phyloP scores from a whole-genome alignment of 345 rosid genomes.

The Citropsis articulata region DNA sequence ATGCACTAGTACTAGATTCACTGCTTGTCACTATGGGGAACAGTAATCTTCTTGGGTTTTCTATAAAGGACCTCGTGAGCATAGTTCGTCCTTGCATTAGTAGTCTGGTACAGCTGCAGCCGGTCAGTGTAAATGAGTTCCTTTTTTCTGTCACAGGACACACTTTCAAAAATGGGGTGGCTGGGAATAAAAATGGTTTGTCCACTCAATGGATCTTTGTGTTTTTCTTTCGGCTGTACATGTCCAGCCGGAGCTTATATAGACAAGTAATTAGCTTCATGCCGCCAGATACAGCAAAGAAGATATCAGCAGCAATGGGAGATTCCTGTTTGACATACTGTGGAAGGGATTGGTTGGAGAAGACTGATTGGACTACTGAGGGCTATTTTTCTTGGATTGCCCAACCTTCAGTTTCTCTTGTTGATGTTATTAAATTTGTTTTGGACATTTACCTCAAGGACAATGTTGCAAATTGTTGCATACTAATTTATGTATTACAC shows the following conservation, averaged over 20 bases:
- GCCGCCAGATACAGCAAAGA: slow-evolving; percentile 54
- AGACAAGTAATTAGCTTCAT: slow-evolving; percentile 66
- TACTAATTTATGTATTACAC: slow-evolving; percentile 53
- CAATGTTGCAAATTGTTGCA: slow-evolving; percentile 43
- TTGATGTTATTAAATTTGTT: slow-evolving; percentile 49
- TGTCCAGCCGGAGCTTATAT: slow-evolving; percentile 67
- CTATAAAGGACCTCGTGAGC: slow-evolving; percentile 52
- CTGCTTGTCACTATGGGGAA: slow-evolving; percentile 66
- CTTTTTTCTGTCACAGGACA: slow-evolving; percentile 50
- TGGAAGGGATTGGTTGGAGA: slow-evolving; percentile 66
- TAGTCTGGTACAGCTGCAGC: slow-evolving; percentile 46
- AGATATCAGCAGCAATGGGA: slow-evolving; percentile 50
- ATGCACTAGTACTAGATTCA: slow-evolving; percentile 60
- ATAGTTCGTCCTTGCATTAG: slow-evolving; percentile 53
- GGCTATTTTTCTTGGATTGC: slow-evolving; percentile 79
- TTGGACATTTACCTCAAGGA: slow-evolving; percentile 43
- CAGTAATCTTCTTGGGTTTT: slow-evolving; percentile 57
- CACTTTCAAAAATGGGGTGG: slow-evolving; percentile 19
- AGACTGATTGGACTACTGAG: slow-evolving; percentile 51
- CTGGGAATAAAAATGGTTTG: slow-evolving; percentile 24
- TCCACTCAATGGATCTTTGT: slow-evolving; percentile 56
- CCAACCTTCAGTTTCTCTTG: slow-evolving; percentile 65
- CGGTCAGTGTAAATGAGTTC: slow-evolving; percentile 44
- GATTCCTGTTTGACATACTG: slow-evolving; percentile 47
- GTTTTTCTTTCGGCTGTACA: slow-evolving; percentile 65